Evolutionary conservation across 139 green algal genomes (phyloP).

Genomic region (Desmodesmus armatus): DNA sequence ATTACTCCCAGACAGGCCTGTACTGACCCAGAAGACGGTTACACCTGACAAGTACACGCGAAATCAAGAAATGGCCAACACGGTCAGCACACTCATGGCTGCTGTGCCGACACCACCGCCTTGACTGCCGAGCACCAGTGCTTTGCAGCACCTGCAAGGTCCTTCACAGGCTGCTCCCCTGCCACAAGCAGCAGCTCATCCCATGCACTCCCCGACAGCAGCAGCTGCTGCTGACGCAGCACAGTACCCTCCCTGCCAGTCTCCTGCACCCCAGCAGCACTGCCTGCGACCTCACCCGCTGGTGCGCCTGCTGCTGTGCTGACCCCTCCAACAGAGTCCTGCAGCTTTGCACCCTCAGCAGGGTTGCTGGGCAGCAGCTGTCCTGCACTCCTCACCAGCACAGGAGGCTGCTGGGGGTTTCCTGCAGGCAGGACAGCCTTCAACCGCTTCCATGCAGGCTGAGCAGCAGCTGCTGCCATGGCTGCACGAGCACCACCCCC

Average conservation of each 20-base stretch:
- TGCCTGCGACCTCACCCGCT: neutral
- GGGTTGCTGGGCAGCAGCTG: neutral
- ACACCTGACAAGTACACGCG: neutral
- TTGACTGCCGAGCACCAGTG: slow-evolving; percentile 32
- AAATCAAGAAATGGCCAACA: neutral
- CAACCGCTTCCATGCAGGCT: slow-evolving; percentile 31
- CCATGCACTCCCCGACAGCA: slow-evolving; percentile 15
- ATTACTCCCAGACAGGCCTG: neutral
- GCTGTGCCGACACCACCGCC: slow-evolving; percentile 10
- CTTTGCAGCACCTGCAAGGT: slow-evolving; percentile 22
- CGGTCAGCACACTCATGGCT: neutral
- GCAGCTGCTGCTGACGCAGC: neutral
- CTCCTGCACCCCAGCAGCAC: neutral
- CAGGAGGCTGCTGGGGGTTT: slow-evolving; percentile 11
- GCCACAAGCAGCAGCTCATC: slow-evolving; percentile 20
- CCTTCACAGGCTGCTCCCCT: slow-evolving; percentile 13
- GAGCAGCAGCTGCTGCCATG: neutral
- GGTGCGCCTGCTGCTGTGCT: slow-evolving; percentile 9
- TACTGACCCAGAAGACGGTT: neutral
- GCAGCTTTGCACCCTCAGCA: neutral
- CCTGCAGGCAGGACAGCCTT: slow-evolving; percentile 21
- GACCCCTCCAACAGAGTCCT: too few species aligned
- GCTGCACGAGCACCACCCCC: neutral
- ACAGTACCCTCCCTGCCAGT: neutral
- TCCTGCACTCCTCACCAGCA: neutral